These are phyloP conservation scores for Penicillium cosmopolitanum DNA, from an alignment of 495 filamentous ascomycete species.

Conservation along the genomic window DNA sequence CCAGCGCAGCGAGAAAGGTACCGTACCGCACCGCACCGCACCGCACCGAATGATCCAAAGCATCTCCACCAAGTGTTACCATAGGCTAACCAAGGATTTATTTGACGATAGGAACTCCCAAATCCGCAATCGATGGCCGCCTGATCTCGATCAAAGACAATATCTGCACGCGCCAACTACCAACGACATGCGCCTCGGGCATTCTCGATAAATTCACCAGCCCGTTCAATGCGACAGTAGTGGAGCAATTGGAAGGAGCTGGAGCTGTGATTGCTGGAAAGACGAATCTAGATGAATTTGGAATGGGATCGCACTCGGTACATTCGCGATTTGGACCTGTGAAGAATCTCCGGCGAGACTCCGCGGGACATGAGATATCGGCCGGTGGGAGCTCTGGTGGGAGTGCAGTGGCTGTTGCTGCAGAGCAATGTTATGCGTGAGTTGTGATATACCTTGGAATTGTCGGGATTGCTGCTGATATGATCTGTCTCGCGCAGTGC, in stretches of 20 bases:
- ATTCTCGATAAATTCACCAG: slow-evolving; percentile 70
- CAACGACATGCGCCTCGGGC: slow-evolving; percentile 82
- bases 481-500: slow-evolving; percentile 50
- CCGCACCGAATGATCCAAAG: neutral
- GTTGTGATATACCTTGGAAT: slow-evolving; percentile 20
- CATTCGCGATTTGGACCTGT: slow-evolving; percentile 75
- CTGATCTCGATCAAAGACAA: slow-evolving; percentile 87
- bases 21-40: neutral
- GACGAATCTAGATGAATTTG: slow-evolving; percentile 96
- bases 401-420: slow-evolving; percentile 83
- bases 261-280: slow-evolving; percentile 75
- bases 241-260: slow-evolving; percentile 63
- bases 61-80: neutral
- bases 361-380: slow-evolving; percentile 52
- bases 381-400: slow-evolving; percentile 94
- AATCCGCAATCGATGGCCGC: slow-evolving; percentile 51
- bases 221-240: slow-evolving; percentile 86
- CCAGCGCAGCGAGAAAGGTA: slow-evolving; percentile 43
- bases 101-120: slow-evolving; percentile 31
- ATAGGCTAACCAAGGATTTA: neutral
- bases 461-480: neutral
- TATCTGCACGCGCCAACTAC: slow-evolving; percentile 70
- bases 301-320: slow-evolving; percentile 91
- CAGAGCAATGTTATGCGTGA: slow-evolving; percentile 67
- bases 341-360: slow-evolving; percentile 39